Percentiles rank a stretch among this genome's conserved stretches.
Evolutionary conservation across 176 grass and related monocot species (phyloP).

Genomic region (Aegilops sharonensis): DNA sequence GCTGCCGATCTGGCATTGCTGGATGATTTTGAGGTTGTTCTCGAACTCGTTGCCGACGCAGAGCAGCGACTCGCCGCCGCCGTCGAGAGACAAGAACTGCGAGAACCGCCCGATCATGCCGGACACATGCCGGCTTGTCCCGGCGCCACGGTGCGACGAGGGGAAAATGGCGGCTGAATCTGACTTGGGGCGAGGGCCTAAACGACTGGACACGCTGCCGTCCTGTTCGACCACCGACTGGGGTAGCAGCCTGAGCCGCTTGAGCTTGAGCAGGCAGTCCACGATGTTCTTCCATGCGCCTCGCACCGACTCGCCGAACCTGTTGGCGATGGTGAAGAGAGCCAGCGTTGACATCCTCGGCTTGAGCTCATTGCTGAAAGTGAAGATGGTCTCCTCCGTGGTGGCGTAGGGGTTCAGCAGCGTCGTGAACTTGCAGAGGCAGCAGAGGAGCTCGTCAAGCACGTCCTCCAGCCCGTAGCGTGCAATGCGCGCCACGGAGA

Average conservation of each 20-base stretch:
- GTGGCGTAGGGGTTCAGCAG: conserved; percentile 89
- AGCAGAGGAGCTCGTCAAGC: conserved; percentile 88
- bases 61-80: conserved; percentile 54
- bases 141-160: conserved; percentile 44
- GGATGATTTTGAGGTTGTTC: conserved; percentile 87
- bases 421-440: conserved; percentile 95
- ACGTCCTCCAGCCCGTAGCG: conserved; percentile 79
- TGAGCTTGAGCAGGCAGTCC: conserved; percentile 95
- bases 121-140: conserved; percentile 61
- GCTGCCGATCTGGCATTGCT: conserved; percentile 78
- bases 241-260: conserved; percentile 74
- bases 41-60: conserved; percentile 75
- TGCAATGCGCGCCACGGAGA: conserved; percentile 69
- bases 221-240: conserved; percentile 50
- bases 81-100: conserved; percentile 77
- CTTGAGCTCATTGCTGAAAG: conserved; percentile 91
- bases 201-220: background rate
- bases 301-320: conserved; percentile 70
- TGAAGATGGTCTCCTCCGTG: conserved; percentile 76
- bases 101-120: conserved; percentile 92
- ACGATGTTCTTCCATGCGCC: conserved; percentile 84
- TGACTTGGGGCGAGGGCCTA: conserved; percentile 25
- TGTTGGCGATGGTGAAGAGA: conserved; percentile 91
- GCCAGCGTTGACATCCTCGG: conserved; percentile 81
- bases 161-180: conserved; percentile 78